Evolutionary conservation across 495 filamentous ascomycete genomes (phyloP).

Genomic region (Penicillium pulvis): DNA sequence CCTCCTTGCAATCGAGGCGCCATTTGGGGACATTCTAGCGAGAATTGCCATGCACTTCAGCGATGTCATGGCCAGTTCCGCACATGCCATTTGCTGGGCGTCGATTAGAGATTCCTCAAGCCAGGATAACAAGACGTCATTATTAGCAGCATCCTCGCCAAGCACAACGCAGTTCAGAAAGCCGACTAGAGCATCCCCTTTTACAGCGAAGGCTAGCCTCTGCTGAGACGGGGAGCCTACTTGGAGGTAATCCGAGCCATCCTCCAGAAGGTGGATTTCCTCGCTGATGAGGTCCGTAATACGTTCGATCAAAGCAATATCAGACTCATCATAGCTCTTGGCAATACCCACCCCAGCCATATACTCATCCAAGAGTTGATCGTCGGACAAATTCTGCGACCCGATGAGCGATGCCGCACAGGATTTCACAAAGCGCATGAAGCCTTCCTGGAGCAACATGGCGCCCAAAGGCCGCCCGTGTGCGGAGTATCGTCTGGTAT

Average conservation of each 20-base stretch:
- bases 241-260: constrained; percentile 83
- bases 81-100: constrained; percentile 75
- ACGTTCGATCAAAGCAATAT: constrained; percentile 58
- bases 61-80: constrained; percentile 69
- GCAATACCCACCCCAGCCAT: constrained; percentile 56
- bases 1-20: constrained; percentile 76
- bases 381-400: constrained; percentile 56
- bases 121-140: constrained; percentile 83
- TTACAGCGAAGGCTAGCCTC: constrained; percentile 80
- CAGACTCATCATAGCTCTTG: constrained; percentile 45
- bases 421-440: constrained; percentile 80
- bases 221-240: constrained; percentile 87
- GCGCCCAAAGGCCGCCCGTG: constrained; percentile 80
- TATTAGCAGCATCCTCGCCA: constrained; percentile 76
- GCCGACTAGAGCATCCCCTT: constrained; percentile 75
- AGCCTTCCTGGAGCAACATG: constrained; percentile 86
- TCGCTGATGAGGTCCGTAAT: constrained; percentile 75
- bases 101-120: constrained; percentile 77
- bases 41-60: constrained; percentile 82
- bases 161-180: constrained; percentile 83
- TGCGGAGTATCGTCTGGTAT: constrained; percentile 77
- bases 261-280: constrained; percentile 83
- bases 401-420: constrained; percentile 71
- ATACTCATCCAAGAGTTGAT: constrained; percentile 75
- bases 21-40: constrained; percentile 68